Conservation (phyloP, 202 grass and related monocot genomes). For the Bolboschoenoplectus hybrid region DNA sequence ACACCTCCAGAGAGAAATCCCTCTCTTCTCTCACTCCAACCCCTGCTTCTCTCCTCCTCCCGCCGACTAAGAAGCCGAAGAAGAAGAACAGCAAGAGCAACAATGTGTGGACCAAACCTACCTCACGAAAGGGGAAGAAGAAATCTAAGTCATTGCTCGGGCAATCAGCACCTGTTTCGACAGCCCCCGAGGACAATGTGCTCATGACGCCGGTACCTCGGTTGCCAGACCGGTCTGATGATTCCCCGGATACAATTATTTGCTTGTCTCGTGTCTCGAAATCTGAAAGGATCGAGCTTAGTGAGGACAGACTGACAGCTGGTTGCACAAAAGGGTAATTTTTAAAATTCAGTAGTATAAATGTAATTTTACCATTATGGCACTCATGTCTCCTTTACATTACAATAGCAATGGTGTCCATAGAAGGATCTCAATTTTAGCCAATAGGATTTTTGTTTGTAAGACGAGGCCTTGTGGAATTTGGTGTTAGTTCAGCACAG, state of each 20-base stretch:
- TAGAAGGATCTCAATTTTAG: neutral
- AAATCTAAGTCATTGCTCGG: constrained; percentile 47
- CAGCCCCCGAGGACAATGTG: constrained; percentile 57
- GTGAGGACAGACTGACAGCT: constrained; percentile 74
- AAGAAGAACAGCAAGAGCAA: constrained; percentile 68
- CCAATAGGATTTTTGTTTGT: neutral
- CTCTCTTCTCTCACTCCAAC: constrained; percentile 25
- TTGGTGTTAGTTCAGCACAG: neutral
- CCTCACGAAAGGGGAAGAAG: constrained; percentile 88
- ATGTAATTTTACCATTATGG: neutral
- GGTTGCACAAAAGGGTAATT: constrained; percentile 65
- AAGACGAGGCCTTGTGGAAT: neutral
- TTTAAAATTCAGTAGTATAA: constrained; percentile 11
- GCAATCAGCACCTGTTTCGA: constrained; percentile 40
- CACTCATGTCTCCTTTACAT: neutral
- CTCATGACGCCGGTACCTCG: constrained; percentile 67
- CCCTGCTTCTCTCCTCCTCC: constrained; percentile 16
- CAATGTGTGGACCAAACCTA: constrained; percentile 79
- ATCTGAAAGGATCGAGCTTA: constrained; percentile 75
- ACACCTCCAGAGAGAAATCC: constrained; percentile 23
- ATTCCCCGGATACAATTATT: constrained; percentile 53
- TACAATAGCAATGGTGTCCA: neutral
- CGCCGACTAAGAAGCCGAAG: constrained; percentile 73
- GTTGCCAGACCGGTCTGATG: constrained; percentile 60
- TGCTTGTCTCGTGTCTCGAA: constrained; percentile 88